Base-by-base conservation (phyloP, 257 asterid species). In the Gentiana straminea region DNA sequence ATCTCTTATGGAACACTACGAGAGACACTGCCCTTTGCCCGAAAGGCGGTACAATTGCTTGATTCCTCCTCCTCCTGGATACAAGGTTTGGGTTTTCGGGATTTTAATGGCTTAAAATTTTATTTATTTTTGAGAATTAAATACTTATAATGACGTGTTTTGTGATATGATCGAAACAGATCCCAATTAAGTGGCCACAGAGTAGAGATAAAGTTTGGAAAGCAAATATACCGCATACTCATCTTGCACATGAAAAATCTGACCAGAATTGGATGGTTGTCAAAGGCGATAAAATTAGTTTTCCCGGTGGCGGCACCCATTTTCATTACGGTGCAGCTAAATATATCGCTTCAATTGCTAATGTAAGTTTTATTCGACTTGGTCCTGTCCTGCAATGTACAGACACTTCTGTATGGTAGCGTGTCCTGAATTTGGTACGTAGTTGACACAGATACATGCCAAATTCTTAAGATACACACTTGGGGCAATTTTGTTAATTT, bases 201-300 rank as follows among this genome's bases (percentile, higher is more conserved):
- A 89, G 97, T 75, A 81, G 97, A 70, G 97, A 89, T 59, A 90
- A 86, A 75, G 94, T 84, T 50, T 89, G 95, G 97, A 86, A 86
- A 74, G 90, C 79, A 49, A 89, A 89, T 72, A 86, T 89, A 55
- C 97, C 97, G 59, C 97, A 89, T 77, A 89, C 95, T 35, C 95
- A 89, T 79, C 86, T 89, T 51, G 97, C 97, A 51, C 81, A 75
- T 58, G 97, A 89, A 77, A 89, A 89, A 69, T 89, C 97, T 57
- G 97, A 89, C 76, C 95, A 89, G 81, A 89, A 86, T 65, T 89
- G 97, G 97, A 89, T 89, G 97, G 86, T 86, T 81, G 97, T 75
- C 33, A 84, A 80, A 74, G 95, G 95, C 51, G 93, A 86, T 33
- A 86, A 77, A 76, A 84, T 86, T 13, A 36, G 61, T 8, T 89